These are phyloP conservation scores for Gelatoporia subvermispora DNA, from an alignment of 768 basidiomycete genomes.

Conservation along the genomic window DNA sequence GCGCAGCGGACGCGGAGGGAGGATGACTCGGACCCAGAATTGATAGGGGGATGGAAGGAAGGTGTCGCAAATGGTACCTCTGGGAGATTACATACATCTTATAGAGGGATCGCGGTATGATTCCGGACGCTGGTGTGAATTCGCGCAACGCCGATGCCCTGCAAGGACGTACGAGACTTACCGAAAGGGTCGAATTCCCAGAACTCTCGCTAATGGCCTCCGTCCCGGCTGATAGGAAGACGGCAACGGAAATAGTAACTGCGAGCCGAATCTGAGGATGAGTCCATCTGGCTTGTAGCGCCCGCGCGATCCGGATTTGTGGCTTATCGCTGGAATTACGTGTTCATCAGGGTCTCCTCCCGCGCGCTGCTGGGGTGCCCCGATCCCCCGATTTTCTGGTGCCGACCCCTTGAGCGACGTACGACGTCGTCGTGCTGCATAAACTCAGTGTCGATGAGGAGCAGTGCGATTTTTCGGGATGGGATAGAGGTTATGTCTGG, in stretches of 20 bases:
- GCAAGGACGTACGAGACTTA: neutral
- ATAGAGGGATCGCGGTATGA: conserved; percentile 7
- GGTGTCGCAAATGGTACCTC: conserved; percentile 19
- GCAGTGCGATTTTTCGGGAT: no score
- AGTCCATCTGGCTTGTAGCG: neutral
- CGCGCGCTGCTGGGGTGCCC: no score
- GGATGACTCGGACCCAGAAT: conserved; percentile 15
- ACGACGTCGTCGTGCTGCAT: no score
- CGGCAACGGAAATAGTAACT: neutral
- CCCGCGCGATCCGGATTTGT: no score
- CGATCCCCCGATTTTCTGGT: no score
- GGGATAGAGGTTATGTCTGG: no score
- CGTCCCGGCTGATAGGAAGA: conserved; percentile 1
- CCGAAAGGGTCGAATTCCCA: neutral
- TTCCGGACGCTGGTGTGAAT: conserved; percentile 14
- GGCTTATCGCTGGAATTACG: no score
- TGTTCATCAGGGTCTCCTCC: no score
- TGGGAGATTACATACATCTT: conserved; percentile 23
- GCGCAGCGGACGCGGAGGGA: conserved; percentile 14
- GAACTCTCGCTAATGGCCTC: conserved; percentile 2
- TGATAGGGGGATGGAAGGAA: conserved; percentile 15
- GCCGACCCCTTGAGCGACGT: no score
- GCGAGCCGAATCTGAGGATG: neutral
- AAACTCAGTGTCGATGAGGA: no score
- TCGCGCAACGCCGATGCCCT: conserved; percentile 13